Evolutionary conservation across 495 filamentous ascomycete genomes (phyloP), one percentile per base, ranked within the genome.

Genomic region (Xanthoparmelia taractica): DNA sequence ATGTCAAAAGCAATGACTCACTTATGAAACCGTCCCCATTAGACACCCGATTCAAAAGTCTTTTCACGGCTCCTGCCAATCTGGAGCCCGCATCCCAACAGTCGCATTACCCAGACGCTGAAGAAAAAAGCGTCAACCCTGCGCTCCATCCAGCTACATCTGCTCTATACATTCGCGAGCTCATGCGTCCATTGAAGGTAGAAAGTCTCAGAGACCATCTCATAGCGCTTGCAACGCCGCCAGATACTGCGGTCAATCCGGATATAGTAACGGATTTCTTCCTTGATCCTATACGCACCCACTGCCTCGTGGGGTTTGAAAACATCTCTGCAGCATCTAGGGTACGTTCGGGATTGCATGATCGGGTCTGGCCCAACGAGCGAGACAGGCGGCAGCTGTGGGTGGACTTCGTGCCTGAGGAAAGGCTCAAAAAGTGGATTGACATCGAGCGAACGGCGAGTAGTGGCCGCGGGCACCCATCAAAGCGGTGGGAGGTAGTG

Each of bases 391-490:
- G 94, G 72, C 82, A 82, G 4, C 82, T 98, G 7, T 96, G 88
- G 82, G 90, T 87, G 6, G 94, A 98, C 67, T 98, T 96, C 71
- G 81, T 97, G 8, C 94, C 94, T 0, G 83, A 88, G 60, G 83
- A 90, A 31, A 82, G 82, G 63, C 76, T 95, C 17, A 68, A 75
- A 29, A 82, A 87, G 50, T 98, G 92, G 92, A 83, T 95, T 58
- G 76, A 81, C 13, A 79, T 72, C 12, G 91, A 96, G 72, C 75
- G 86, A 71, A 70, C 77, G 17, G 77, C 80, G 15, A 72, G 75
- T 13, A 70, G 75, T 41, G 71, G 80, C 3, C 70, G 78, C 38
- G 73, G 83, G 8, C 75, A 65, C 20, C 48, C 78, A 55, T 76
- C 76, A 8, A 78, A 76, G 57, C 78, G 84, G 65, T 93, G 87